Conservation (phyloP, 805 yeast genomes). For the Torulaspora gathmanii region DNA sequence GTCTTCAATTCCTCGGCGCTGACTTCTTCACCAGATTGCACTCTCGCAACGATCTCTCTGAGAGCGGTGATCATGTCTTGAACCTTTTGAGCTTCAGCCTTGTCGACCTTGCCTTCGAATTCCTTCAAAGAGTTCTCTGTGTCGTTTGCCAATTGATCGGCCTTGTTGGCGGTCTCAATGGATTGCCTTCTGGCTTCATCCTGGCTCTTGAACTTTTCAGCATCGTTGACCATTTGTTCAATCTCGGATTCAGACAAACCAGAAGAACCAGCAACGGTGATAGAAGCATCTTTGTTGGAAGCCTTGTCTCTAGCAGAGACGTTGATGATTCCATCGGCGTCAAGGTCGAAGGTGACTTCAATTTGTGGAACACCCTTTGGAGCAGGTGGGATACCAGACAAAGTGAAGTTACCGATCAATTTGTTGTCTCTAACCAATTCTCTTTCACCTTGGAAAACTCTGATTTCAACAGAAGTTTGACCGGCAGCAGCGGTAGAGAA, state of each 20-base stretch:
- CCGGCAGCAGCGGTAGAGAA: conserved; percentile 96
- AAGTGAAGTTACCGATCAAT: conserved; percentile 93
- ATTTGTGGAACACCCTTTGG: conserved; percentile 83
- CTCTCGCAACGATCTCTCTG: conserved; percentile 64
- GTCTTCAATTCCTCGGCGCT: conserved; percentile 58
- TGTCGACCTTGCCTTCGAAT: conserved; percentile 56
- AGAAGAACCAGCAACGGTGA: conserved; percentile 93
- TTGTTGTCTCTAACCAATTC: conserved; percentile 97
- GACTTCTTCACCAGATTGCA: conserved; percentile 55
- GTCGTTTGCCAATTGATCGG: conserved; percentile 77
- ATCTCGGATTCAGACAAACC: conserved; percentile 88
- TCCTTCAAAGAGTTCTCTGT: conserved; percentile 81
- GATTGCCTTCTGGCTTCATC: conserved; percentile 83
- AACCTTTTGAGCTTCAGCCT: conserved; percentile 44
- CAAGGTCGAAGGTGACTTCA: conserved; percentile 89
- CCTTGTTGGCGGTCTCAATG: conserved; percentile 73
- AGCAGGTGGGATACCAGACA: conserved; percentile 83
- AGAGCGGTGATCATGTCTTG: conserved; percentile 50
- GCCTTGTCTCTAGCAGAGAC: conserved; percentile 93
- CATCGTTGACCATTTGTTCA: conserved; percentile 85
- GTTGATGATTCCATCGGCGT: conserved; percentile 96
- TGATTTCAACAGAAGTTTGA: conserved; percentile 93
- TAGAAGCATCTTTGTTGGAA: conserved; percentile 87
- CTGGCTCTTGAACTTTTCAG: conserved; percentile 81
- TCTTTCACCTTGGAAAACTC: conserved; percentile 99